Evolutionary conservation across 768 basidiomycete genomes (phyloP).

Genomic region (Hirschioporus abietinus): DNA sequence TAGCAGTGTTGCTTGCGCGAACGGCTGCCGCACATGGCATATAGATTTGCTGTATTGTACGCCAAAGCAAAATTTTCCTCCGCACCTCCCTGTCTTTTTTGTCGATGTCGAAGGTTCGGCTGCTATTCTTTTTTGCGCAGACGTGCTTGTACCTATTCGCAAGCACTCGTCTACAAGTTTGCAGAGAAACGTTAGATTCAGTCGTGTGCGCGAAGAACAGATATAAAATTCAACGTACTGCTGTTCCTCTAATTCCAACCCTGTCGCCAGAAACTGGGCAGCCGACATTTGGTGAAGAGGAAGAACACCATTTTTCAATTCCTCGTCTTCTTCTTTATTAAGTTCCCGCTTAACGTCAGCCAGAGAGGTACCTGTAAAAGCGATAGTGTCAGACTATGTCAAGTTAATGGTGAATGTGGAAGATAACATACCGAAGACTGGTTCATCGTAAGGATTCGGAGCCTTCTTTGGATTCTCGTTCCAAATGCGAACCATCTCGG

Average conservation of each 20-base stretch:
- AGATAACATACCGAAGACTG: slow-evolving; percentile 6
- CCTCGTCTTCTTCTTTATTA: slow-evolving; percentile 10
- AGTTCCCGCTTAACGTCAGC: slow-evolving; percentile 12
- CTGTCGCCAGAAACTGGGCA: slow-evolving; percentile 14
- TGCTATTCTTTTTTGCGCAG: background rate
- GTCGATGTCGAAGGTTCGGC: background rate
- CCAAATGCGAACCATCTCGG: background rate
- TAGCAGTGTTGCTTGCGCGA: background rate
- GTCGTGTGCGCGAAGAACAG: too few species aligned
- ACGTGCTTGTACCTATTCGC: background rate
- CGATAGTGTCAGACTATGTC: background rate
- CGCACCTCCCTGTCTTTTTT: background rate
- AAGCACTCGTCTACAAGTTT: background rate
- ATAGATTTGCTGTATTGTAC: slow-evolving; percentile 11
- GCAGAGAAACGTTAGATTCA: too few species aligned
- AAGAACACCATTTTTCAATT: background rate
- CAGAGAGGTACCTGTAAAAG: slow-evolving; percentile 9
- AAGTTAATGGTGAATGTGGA: background rate
- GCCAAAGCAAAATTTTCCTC: slow-evolving; percentile 9
- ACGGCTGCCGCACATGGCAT: slow-evolving; percentile 11
- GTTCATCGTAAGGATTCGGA: slow-evolving; percentile 17
- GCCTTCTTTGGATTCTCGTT: slow-evolving; percentile 4
- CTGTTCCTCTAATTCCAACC: slow-evolving; percentile 20
- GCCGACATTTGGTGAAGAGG: slow-evolving; percentile 14
- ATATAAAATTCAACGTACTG: slow-evolving; percentile 14